phyloP scores from a whole-genome alignment of 495 filamentous ascomycete species.

The Neurospora hispaniola region DNA sequence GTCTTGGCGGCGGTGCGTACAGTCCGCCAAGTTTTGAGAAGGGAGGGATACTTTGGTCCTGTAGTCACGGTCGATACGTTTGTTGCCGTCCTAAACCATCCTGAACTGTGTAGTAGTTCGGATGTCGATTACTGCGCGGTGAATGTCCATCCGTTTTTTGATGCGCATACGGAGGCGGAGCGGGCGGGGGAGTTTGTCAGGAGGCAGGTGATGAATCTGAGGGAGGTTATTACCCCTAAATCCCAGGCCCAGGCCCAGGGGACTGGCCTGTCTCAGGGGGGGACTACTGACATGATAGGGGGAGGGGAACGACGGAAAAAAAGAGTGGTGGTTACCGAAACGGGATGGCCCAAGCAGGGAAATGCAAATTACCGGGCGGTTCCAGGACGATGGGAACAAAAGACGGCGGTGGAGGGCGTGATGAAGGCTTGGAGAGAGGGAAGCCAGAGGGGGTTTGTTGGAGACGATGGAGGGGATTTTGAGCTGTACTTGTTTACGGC shows the following conservation, averaged over 20 bases:
- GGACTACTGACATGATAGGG: too few species aligned
- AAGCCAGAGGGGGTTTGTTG: constrained; percentile 37
- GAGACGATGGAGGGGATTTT: background rate
- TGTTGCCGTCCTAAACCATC: constrained; percentile 51
- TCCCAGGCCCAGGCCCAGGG: too few species aligned
- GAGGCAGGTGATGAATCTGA: constrained; percentile 37
- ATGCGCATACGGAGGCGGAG: constrained; percentile 43
- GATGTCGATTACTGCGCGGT: constrained; percentile 65
- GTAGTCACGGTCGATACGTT: constrained; percentile 77
- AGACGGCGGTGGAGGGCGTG: constrained; percentile 52
- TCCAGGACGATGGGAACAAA: constrained; percentile 52
- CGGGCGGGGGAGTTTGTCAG: constrained; percentile 56
- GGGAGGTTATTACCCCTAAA: background rate
- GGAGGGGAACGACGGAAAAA: constrained; percentile 14
- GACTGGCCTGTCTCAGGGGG: too few species aligned
- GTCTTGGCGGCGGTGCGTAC: constrained; percentile 44
- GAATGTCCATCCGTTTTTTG: constrained; percentile 82
- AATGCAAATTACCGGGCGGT: constrained; percentile 52
- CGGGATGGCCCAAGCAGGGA: constrained; percentile 73
- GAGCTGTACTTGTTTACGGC: constrained; percentile 54
- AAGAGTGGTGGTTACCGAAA: constrained; percentile 50
- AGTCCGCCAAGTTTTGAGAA: constrained; percentile 47
- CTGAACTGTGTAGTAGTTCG: constrained; percentile 50
- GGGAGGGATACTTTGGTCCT: constrained; percentile 57
- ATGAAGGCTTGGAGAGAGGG: constrained; percentile 34